These are phyloP conservation scores for Elongisporangium senticosum DNA, from an alignment of 352 stramenopile genomes.

Conservation along the genomic window DNA sequence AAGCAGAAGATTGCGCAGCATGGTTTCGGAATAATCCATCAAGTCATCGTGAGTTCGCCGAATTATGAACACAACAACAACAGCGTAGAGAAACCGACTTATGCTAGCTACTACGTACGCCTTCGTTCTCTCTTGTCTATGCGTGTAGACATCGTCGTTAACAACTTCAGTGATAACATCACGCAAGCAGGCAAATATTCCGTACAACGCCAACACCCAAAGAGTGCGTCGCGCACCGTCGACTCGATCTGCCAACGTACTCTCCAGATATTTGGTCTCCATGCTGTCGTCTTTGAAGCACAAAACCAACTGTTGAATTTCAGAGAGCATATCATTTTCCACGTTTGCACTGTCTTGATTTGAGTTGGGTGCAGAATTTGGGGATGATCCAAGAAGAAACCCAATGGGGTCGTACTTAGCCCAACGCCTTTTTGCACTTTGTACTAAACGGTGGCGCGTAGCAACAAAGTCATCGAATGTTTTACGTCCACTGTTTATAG, in stretches of 20 bases:
- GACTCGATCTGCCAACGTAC: conserved; percentile 49
- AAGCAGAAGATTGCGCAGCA: conserved; percentile 61
- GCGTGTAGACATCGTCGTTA: conserved; percentile 11
- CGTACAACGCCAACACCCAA: conserved; percentile 47
- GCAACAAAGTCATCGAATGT: conserved; percentile 40
- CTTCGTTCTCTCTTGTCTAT: conserved; percentile 9
- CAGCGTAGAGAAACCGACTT: conserved; percentile 16
- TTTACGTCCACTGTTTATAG: conserved; percentile 23
- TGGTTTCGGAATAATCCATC: conserved; percentile 46
- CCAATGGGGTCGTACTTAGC: conserved; percentile 53
- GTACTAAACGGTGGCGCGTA: conserved; percentile 44
- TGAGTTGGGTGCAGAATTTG: conserved; percentile 26
- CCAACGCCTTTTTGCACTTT: conserved; percentile 46
- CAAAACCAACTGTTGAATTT: conserved; percentile 57
- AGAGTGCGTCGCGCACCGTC: conserved; percentile 60
- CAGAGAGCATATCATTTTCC: conserved; percentile 57
- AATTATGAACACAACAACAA: conserved; percentile 29
- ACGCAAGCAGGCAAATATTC: conserved; percentile 58
- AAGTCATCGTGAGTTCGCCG: conserved; percentile 42
- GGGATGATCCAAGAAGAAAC: conserved; percentile 45
- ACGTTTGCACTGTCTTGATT: conserved; percentile 32
- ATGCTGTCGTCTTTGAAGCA: conserved; percentile 65
- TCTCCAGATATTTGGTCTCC: conserved; percentile 72
- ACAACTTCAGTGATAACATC: conserved; percentile 55
- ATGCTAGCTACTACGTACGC: conserved; percentile 29